A percentile compares a stretch with the other conserved stretches of the same genome.
Conservation (phyloP, 306 rosid species). For the Carpinus fangiana region DNA sequence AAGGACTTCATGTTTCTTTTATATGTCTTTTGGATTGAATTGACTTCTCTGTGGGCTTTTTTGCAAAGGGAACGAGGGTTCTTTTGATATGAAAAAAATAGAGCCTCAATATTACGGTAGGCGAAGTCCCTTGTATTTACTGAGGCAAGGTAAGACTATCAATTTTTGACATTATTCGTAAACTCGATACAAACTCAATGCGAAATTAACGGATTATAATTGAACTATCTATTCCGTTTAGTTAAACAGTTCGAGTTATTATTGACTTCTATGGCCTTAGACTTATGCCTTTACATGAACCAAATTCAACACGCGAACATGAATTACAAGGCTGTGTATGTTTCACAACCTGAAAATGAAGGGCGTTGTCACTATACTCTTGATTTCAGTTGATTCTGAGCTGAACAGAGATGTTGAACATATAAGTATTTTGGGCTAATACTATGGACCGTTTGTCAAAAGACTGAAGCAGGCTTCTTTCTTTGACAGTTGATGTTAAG, state of each 20-base stretch:
- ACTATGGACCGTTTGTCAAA: not conserved
- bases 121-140: not conserved
- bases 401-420: not conserved
- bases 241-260: too few species aligned
- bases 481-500: not conserved
- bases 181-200: too few species aligned
- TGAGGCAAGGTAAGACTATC: not conserved
- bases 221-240: too few species aligned
- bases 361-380: not conserved
- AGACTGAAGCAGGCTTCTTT: not conserved
- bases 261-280: too few species aligned
- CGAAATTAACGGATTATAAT: too few species aligned
- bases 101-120: not conserved
- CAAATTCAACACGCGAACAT: too few species aligned
- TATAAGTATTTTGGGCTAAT: not conserved
- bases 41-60: not conserved
- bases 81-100: not conserved
- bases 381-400: not conserved
- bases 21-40: not conserved
- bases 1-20: not conserved
- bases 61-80: not conserved
- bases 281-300: too few species aligned
- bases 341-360: too few species aligned
- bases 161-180: too few species aligned
- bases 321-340: too few species aligned